A percentile compares a stretch with the other conserved stretches of the same genome.
These are phyloP conservation scores for Boletus sp. DNA, from an alignment of 768 basidiomycete species.

Conservation along the genomic window DNA sequence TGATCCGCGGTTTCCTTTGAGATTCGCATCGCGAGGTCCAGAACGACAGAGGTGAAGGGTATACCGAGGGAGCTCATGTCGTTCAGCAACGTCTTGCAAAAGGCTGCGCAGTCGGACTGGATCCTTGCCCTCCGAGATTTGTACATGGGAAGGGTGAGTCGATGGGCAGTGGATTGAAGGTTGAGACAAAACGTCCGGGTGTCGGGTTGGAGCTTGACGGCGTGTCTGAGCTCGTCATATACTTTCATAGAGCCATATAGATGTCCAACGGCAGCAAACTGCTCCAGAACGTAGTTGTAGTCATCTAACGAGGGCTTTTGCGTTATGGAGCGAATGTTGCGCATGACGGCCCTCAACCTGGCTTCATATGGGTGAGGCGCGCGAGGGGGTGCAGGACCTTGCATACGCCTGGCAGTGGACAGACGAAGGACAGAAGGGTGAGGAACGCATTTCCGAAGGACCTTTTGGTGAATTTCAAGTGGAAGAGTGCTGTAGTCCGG, in stretches of 20 bases:
- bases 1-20: slow-evolving; percentile 59
- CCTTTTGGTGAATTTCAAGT: slow-evolving; percentile 62
- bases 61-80: slow-evolving; percentile 54
- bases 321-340: slow-evolving; percentile 57
- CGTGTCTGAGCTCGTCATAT: slow-evolving; percentile 51
- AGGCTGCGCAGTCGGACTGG: slow-evolving; percentile 41
- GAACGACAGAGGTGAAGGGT: slow-evolving; percentile 52
- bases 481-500: slow-evolving; percentile 52
- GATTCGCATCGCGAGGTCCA: slow-evolving; percentile 68
- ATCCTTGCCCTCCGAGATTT: slow-evolving; percentile 34
- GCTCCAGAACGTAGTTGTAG: slow-evolving; percentile 70
- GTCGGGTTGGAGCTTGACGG: slow-evolving; percentile 43
- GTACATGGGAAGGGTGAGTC: slow-evolving; percentile 57
- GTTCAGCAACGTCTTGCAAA: slow-evolving; percentile 48
- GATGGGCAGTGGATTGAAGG: slow-evolving; percentile 68
- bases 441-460: slow-evolving; percentile 64
- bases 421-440: slow-evolving; percentile 43
- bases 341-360: slow-evolving; percentile 64
- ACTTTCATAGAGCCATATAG: slow-evolving; percentile 56
- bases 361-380: slow-evolving; percentile 57
- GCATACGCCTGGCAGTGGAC: slow-evolving; percentile 40
- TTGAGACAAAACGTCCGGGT: slow-evolving; percentile 58
- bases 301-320: slow-evolving; percentile 52
- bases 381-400: slow-evolving; percentile 34
- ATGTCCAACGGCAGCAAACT: slow-evolving; percentile 77